These are phyloP conservation scores for Polymyxa betae DNA, from an alignment of 208 protist species.

Conservation along the genomic window DNA sequence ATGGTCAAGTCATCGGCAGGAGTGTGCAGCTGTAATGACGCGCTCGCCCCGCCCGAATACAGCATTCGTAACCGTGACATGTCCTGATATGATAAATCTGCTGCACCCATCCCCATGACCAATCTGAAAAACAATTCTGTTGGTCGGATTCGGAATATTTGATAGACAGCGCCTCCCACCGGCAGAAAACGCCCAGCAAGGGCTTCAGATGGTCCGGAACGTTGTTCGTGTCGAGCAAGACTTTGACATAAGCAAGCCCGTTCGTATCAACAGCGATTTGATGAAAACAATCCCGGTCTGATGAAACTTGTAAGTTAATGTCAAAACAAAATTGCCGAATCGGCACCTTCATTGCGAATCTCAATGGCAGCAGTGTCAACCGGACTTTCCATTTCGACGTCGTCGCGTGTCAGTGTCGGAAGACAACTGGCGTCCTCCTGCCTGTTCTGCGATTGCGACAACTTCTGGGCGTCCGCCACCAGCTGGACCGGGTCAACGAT, in stretches of 20 bases:
- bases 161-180: neutral
- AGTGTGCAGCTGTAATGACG: neutral
- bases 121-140: neutral
- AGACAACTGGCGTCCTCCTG: neutral
- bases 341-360: neutral
- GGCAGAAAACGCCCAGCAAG: neutral
- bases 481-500: neutral
- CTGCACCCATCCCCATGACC: neutral
- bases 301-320: neutral
- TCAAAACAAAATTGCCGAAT: neutral
- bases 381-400: neutral
- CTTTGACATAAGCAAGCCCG: neutral
- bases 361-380: neutral
- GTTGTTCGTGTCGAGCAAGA: neutral
- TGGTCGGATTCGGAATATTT: neutral
- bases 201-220: neutral
- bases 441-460: neutral
- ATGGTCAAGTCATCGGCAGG: neutral
- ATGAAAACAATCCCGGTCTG: neutral
- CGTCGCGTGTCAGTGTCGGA: neutral
- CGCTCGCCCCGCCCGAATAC: neutral
- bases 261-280: neutral
- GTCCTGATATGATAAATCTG: conserved; percentile 23
- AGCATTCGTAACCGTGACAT: neutral
- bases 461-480: neutral